Percentiles rank a stretch among this genome's conserved stretches.
phyloP scores from a whole-genome alignment of 306 rosid genomes.

The Quercus parvula region DNA sequence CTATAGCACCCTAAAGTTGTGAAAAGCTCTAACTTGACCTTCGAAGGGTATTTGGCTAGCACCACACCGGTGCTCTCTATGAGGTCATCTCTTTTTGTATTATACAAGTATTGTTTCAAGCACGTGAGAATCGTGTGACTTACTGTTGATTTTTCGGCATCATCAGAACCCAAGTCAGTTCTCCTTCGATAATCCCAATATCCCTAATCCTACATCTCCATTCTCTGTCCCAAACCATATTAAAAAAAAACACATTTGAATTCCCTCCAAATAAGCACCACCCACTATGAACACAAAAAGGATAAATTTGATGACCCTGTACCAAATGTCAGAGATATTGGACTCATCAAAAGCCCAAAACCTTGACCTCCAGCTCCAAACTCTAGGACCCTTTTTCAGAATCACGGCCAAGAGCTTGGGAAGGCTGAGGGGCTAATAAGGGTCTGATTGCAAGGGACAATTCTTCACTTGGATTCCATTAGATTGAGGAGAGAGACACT shows the following conservation, averaged over 20 bases:
- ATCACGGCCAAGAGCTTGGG: conserved; percentile 76
- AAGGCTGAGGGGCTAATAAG: conserved; percentile 76
- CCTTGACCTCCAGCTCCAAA: conserved; percentile 61
- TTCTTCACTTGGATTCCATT: conserved; percentile 87
- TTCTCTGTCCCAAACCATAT: not conserved
- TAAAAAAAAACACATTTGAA: not conserved
- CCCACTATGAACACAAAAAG: not conserved
- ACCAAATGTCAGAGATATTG: conserved; percentile 73
- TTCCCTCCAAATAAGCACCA: conserved; percentile 15
- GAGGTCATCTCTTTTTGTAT: too few relatives aligned
- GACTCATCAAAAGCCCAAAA: conserved; percentile 65
- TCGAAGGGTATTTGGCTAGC: too few relatives aligned
- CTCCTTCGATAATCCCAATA: conserved; percentile 4
- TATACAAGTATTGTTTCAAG: too few relatives aligned
- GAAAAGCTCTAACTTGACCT: too few relatives aligned
- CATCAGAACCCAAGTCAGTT: conserved; percentile 11
- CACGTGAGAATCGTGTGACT: too few relatives aligned
- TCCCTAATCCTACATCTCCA: not conserved
- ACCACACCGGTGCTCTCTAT: too few relatives aligned
- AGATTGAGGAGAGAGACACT: conserved; percentile 62
- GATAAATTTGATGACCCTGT: conserved; percentile 1
- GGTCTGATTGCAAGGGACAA: conserved; percentile 54
- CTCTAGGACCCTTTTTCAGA: conserved; percentile 85
- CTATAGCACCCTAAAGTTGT: too few relatives aligned
- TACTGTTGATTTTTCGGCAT: too few relatives aligned